phyloP scores from a whole-genome alignment of 345 rosid genomes.

The Linum trigynum region DNA sequence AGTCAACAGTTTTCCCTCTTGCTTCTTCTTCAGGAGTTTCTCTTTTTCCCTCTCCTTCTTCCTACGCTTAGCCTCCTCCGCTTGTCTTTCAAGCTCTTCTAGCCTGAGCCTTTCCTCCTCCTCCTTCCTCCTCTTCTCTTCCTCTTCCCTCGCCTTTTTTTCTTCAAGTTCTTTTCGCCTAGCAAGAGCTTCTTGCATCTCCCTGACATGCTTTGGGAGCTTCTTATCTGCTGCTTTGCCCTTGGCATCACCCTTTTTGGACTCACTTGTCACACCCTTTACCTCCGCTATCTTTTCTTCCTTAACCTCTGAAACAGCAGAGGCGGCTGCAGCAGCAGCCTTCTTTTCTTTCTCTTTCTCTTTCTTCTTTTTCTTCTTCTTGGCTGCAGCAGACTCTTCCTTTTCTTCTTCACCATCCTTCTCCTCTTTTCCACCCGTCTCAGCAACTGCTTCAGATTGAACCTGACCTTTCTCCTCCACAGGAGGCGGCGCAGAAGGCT shows the following conservation, averaged over 20 bases:
- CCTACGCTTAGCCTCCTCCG: conserved; percentile 85
- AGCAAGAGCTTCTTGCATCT: conserved; percentile 89
- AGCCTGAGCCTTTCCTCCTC: conserved; percentile 74
- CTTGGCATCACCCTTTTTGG: conserved; percentile 64
- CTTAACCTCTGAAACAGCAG: conserved; percentile 29
- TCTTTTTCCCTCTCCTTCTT: conserved; percentile 88
- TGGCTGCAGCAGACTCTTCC: conserved; percentile 69
- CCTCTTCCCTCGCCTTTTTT: conserved; percentile 73
- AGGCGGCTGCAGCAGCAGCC: conserved; percentile 36
- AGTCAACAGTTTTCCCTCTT: conserved; percentile 80
- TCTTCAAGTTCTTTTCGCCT: conserved; percentile 75
- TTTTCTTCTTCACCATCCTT: conserved; percentile 71
- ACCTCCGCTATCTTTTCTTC: conserved; percentile 42
- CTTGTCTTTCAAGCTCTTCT: conserved; percentile 86
- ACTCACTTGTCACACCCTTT: conserved; percentile 34
- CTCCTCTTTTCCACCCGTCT: conserved; percentile 34
- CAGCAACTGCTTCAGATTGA: conserved; percentile 37
- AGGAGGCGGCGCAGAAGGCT: conserved; percentile 28
- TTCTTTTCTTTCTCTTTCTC: conserved; percentile 70
- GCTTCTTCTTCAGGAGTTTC: conserved; percentile 74
- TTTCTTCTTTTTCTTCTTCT: conserved; percentile 88
- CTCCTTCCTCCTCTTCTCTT: conserved; percentile 78
- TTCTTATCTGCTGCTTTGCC: conserved; percentile 80
- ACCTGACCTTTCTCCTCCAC: conserved; percentile 43
- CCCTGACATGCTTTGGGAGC: conserved; percentile 83